phyloP scores from a whole-genome alignment of 352 stramenopile genomes.

The Pythium dissimile region DNA sequence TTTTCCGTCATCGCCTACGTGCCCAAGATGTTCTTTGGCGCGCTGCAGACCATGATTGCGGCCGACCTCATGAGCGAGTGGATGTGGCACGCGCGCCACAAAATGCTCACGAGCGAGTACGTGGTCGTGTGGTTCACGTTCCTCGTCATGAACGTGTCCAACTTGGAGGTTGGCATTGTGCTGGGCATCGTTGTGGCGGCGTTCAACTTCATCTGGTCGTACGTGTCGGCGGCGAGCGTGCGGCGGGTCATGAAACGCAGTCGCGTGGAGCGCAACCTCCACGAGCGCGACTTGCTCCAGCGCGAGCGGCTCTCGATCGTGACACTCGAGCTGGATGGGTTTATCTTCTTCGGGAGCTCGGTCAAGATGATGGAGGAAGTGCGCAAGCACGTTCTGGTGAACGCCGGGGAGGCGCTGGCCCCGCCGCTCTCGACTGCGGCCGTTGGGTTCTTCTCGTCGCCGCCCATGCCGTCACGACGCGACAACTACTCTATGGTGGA shows the following conservation, averaged over 20 bases:
- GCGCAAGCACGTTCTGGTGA: conserved; percentile 76
- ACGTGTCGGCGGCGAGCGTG: conserved; percentile 66
- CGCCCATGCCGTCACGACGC: conserved; percentile 8
- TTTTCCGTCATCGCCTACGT: conserved; percentile 95
- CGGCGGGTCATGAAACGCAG: conserved; percentile 79
- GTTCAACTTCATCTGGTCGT: conserved; percentile 88
- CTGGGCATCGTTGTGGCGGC: conserved; percentile 87
- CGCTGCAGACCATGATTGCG: conserved; percentile 95
- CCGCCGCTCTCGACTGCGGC: neutral
- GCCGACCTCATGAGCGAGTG: conserved; percentile 97
- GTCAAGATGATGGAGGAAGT: conserved; percentile 89
- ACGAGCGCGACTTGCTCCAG: conserved; percentile 69
- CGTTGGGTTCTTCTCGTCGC: conserved; percentile 13
- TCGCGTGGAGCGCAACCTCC: conserved; percentile 74
- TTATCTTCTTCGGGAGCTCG: conserved; percentile 86
- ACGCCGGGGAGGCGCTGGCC: conserved; percentile 16
- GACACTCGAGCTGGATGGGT: conserved; percentile 81
- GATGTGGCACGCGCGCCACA: conserved; percentile 87
- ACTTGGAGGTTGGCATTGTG: conserved; percentile 94
- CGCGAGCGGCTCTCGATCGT: conserved; percentile 78
- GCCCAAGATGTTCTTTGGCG: conserved; percentile 97
- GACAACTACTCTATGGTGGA: neutral
- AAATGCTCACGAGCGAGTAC: conserved; percentile 91
- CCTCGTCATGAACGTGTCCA: conserved; percentile 90
- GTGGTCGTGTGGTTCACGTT: conserved; percentile 93